Evolutionary conservation across 371 early-diverging fungal species (phyloP), one percentile per base, ranked within the genome.

Genomic region (Mortierella sp.): DNA sequence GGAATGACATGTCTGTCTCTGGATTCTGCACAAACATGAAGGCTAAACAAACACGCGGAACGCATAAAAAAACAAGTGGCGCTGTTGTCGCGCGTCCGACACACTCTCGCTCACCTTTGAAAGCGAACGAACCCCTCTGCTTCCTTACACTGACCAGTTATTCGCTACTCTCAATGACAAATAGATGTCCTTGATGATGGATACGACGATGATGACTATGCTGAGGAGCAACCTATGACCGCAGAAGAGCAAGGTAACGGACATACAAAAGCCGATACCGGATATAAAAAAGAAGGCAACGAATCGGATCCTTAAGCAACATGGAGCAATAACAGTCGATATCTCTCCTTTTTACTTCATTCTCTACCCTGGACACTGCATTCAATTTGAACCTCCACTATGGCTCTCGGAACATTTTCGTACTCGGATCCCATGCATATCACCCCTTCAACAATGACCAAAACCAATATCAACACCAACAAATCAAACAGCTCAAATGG

Each of bases 121-220:
- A n/a, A n/a, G n/a, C n/a, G n/a, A n/a, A n/a, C n/a, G n/a, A 19
- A 29, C 34, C 16, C 31, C 29, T 53, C 14, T 41, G 70, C 31
- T 19, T 47, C 22, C 45, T 48, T 22, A n/a, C 66, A 66, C 66
- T 48, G n/a, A 53, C 72, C 13, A 43, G 45, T 44, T 50, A 53
- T 16, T 69, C 31, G 64, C 24, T 44, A 19, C 24, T 31, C 22
- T 24, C 13, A 71, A 24, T 66, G 16, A n/a, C 44, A 48, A 43
- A 58, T 77, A 93, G 93, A 90, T 73, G 91, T 91, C 63, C 71
- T 93, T 29, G 92, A 91, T 40, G 92, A 91, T 50, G 89, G 91
- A 64, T 90, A 90, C 66, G 87, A 88, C 73, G 88, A 92, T 40
- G 88, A 92, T 39, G 90, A 91, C 48, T 86, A 92, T 55, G 87